Evolutionary conservation across 192 early-diverging fungal species (phyloP).

Genomic region (Mortierella hygrophila): DNA sequence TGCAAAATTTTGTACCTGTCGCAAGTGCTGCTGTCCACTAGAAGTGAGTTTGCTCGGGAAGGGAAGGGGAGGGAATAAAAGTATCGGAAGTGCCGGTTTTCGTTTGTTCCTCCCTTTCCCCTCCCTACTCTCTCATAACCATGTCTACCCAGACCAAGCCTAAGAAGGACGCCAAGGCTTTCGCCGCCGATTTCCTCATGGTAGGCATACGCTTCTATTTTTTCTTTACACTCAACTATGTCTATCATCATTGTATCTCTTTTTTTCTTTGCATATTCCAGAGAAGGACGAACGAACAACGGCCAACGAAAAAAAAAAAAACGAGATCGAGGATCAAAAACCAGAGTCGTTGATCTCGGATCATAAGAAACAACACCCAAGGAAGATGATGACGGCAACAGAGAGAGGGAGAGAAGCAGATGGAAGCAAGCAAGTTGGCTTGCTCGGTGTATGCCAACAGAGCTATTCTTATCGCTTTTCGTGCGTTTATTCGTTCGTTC

Average conservation of each 20-base stretch:
- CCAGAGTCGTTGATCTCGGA: background rate
- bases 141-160: conserved; percentile 35
- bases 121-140: conserved; percentile 16
- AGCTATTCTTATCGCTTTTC: background rate
- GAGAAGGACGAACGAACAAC: background rate
- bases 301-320: background rate
- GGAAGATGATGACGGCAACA: background rate
- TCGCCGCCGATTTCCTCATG: conserved; percentile 57
- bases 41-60: background rate
- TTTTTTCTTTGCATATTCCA: background rate
- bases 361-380: background rate
- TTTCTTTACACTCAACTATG: background rate
- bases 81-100: background rate
- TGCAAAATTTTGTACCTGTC: background rate
- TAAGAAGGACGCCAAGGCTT: conserved; percentile 55
- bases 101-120: conserved; percentile 21
- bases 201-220: conserved; percentile 62
- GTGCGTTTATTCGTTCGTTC: no score
- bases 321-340: background rate
- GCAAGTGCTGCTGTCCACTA: background rate
- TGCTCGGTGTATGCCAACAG: background rate
- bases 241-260: background rate
- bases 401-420: background rate
- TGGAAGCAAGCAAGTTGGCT: background rate
- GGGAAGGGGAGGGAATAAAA: background rate